Base-by-base conservation (phyloP, 345 rosid genomes). In the Anastatica hierochuntica region DNA sequence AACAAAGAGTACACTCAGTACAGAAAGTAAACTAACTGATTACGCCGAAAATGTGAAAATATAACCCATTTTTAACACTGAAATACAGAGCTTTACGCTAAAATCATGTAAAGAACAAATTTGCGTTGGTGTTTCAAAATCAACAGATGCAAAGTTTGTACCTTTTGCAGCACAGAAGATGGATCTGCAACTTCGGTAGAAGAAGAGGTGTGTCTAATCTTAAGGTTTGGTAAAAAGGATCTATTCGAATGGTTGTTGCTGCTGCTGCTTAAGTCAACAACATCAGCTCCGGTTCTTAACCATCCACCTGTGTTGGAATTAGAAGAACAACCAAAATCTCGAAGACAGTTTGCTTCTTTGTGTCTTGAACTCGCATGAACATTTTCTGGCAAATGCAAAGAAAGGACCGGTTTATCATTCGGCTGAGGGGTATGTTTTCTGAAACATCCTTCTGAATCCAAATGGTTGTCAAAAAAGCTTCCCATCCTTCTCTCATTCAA, bases 111-210 rank as follows among this genome's bases (percentile, higher is more conserved):
- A 51, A 49, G 10, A n/a, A n/a, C n/a, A n/a, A n/a, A n/a, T n/a
- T n/a, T n/a, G n/a, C n/a, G n/a, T n/a, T n/a, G n/a, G n/a, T n/a
- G n/a, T n/a, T n/a, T n/a, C n/a, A n/a, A 62, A 52, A 7, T 11
- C 4, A 45, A 21, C 41, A 49, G 23, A 66, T 20, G 37, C 30
- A 58, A 70, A 58, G 51, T 39, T 46, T 70, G 56, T 77, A 79
- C 94, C 84, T 61, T 66, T 70, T 65, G 76, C 52, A 56, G 75
- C 68, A 66, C 49, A 30, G 34, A 45, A 53, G 83, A 64, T 54
- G 14, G 36, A 44, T 49, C 64, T 12, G 67, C 71, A 39, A 48
- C 68, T 53, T 71, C 73, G 59, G 63, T 36, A 16, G 69, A 43
- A 39, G 43, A 66, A 58, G 74, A 56, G 15, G 54, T 23, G 30